Base-by-base conservation (phyloP, 305 asterid genomes). In the Solanum hybrid region DNA sequence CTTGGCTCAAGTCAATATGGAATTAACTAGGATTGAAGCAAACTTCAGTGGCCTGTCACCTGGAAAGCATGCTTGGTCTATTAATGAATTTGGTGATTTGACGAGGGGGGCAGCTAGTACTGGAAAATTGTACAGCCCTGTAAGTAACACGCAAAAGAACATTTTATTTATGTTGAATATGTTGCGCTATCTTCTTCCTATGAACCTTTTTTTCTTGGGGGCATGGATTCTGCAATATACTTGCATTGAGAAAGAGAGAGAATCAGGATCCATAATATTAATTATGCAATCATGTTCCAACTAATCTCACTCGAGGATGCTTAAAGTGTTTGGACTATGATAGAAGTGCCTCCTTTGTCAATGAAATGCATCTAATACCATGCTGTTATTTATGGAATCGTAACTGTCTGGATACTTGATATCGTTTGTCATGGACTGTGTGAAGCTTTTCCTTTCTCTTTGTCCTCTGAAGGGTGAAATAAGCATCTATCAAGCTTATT, bases 1-100 rank as follows among this genome's bases (percentile, higher is more conserved):
- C 51, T 87, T 97, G 89, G 98, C 99, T 88, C 99, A 97, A 91
- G 99, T 96, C 85, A 97, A 66, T 91, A 94, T 95, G 98, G 98
- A 97, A 89, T 90, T 95, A 91, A 94, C 98, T 79, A 90, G 97
- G 89, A 92, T 97, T 35, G 99, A 97, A 94, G 98, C 99, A n/a
- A 97, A 92, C 91, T 96, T 97, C 92, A 96, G 98, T 73, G 99
- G 99, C 20, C 89, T 96, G 92, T 89, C 96, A 37, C 98, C 95
- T 87, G 99, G 99, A 81, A 95, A 93, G 91, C 98, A 94, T 38
- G 97, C 94, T 78, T 97, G 99, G 99, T 95, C 98, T 64, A 92
- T 97, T 80, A 95, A 97, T 86, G 94, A 96, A 92, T 97, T 94
- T 91, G 99, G 99, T 85, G 98, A 96, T 94, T 89, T 97, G 91